phyloP scores from a whole-genome alignment of 371 early-diverging fungal species.

The Funneliformis caledonium region DNA sequence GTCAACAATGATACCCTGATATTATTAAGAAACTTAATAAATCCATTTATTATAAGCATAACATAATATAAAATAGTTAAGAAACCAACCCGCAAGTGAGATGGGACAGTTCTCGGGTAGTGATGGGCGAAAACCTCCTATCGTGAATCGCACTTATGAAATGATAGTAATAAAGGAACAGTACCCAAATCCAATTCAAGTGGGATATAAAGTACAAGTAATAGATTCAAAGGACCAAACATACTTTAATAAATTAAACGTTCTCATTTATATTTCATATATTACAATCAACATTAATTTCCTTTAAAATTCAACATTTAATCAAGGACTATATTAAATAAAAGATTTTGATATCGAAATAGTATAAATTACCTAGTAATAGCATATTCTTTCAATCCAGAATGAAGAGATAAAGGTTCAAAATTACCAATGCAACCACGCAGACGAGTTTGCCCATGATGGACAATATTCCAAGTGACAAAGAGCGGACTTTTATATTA shows the following conservation, averaged over 20 bases:
- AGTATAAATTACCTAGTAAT: conserved; percentile 65
- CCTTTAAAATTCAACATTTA: neutral
- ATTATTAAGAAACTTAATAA: neutral
- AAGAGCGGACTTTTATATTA: conserved; percentile 71
- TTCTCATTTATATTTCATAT: no score
- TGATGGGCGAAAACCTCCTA: conserved; percentile 82
- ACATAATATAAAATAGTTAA: neutral
- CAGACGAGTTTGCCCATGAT: conserved; percentile 55
- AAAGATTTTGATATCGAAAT: neutral
- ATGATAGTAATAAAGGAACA: neutral
- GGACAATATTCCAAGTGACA: conserved; percentile 78
- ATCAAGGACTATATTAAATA: neutral
- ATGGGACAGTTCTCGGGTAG: conserved; percentile 61
- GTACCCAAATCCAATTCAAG: conserved; percentile 4
- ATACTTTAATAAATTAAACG: conserved; percentile 5
- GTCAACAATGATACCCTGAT: conserved; percentile 79
- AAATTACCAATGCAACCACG: conserved; percentile 97
- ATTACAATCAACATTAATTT: neutral
- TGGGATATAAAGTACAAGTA: neutral
- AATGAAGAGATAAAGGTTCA: conserved; percentile 66
- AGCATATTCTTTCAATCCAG: conserved; percentile 84
- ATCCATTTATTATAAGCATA: neutral
- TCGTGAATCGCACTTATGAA: conserved; percentile 76
- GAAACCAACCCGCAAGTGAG: conserved; percentile 60
- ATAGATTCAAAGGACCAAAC: neutral